phyloP scores from a whole-genome alignment of 2,329 filamentous ascomycete genomes.

The Paecilomyces fulvus region DNA sequence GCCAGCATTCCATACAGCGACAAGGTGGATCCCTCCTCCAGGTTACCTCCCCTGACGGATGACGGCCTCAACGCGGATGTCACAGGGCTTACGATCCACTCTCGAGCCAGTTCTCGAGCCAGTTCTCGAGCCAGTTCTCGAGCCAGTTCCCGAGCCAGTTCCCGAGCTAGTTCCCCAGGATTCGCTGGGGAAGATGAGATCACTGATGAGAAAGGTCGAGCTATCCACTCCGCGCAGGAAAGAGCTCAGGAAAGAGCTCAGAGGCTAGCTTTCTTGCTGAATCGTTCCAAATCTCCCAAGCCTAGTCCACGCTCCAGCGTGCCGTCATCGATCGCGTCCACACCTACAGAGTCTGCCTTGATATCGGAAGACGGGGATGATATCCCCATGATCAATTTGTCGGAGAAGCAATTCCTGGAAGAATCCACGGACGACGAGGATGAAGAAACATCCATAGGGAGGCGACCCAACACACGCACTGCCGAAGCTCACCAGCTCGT shows the following conservation, averaged over 20 bases:
- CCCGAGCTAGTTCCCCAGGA: constrained; percentile 11
- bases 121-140: constrained; percentile 10
- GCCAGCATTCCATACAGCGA: constrained; percentile 29
- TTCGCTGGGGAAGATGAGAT: constrained; percentile 18
- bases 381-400: constrained; percentile 24
- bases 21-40: constrained; percentile 14
- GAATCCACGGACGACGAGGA: constrained; percentile 25
- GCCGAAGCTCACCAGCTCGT: constrained; percentile 26
- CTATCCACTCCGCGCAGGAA: constrained; percentile 26
- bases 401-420: constrained; percentile 24
- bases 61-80: constrained; percentile 18
- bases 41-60: constrained; percentile 16
- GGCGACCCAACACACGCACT: constrained; percentile 18
- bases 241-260: constrained; percentile 27
- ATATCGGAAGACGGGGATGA: constrained; percentile 25
- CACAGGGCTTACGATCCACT: constrained; percentile 19
- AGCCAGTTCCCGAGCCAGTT: not conserved
- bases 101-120: constrained; percentile 14
- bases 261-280: constrained; percentile 25
- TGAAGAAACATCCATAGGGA: constrained; percentile 5
- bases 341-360: constrained; percentile 18
- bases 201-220: constrained; percentile 13
- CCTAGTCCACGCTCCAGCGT: constrained; percentile 18
- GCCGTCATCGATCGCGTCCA: constrained; percentile 21
- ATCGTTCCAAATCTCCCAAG: constrained; percentile 22